Conservation (phyloP, 176 grass and related monocot genomes). For the Tillandsia leiboldiana region DNA sequence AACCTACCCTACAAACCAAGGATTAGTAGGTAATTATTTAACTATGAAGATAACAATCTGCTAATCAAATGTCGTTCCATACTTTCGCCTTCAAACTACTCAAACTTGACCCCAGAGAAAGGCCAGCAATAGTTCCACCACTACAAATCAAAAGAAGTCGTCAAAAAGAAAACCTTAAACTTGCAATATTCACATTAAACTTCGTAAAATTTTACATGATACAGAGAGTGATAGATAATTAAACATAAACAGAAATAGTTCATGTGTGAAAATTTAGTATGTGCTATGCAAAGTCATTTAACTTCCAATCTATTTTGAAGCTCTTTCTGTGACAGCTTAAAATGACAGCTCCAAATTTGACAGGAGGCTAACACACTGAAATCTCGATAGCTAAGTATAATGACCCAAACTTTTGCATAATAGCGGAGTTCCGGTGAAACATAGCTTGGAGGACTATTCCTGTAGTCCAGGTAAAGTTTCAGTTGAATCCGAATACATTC, state of each 20-base stretch:
- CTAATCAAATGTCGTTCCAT: conserved; percentile 23
- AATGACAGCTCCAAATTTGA: too few species aligned
- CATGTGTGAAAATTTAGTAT: background rate
- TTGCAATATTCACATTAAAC: background rate
- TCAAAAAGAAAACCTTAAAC: background rate
- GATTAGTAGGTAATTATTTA: conserved; percentile 17
- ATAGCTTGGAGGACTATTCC: too few species aligned
- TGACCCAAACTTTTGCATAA: too few species aligned
- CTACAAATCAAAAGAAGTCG: conserved; percentile 32
- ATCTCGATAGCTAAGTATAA: too few species aligned
- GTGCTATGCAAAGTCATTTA: background rate
- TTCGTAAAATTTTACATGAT: background rate
- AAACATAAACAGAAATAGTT: background rate
- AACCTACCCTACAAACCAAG: conserved; percentile 45
- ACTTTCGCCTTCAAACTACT: conserved; percentile 88
- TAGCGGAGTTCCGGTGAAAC: too few species aligned
- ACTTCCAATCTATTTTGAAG: too few species aligned
- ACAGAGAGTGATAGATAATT: background rate
- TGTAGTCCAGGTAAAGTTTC: too few species aligned
- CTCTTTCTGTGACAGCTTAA: too few species aligned
- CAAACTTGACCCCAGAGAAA: conserved; percentile 74
- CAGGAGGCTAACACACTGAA: too few species aligned
- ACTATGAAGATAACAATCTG: background rate
- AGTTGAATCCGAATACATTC: too few species aligned
- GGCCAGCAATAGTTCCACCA: conserved; percentile 89